Evolutionary conservation across 768 basidiomycete species (phyloP), one percentile per base, ranked within the genome.

Genomic region (Pisolithus albus): DNA sequence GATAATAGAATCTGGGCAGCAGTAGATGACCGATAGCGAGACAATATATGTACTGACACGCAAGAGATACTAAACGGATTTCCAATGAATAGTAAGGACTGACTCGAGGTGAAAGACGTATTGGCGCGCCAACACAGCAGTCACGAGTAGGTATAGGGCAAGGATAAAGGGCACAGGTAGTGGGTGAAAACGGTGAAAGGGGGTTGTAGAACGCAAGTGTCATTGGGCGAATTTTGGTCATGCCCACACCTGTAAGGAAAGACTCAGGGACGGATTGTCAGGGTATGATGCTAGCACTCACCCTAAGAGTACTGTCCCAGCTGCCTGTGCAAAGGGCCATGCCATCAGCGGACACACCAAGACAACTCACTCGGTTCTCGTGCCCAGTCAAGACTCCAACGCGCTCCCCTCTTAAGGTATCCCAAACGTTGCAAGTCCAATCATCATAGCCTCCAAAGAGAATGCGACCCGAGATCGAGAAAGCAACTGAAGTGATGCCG

Each of bases 341-440:
- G 38, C 95, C 95, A 65, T 99, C 95, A 43, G 84, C 82, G 58
- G 87, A 91, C 58, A 98, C 96, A 50, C 95, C 95, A 59, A 99
- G 72, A 75, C 96, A 98, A 64, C 87, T 90, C 59, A 99, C 93
- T 57, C 95, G 77, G 76, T 99, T 99, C 77, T 99, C 95, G 63
- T 99, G 95, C 16, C 96, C 95, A 36, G 93, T 92, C 55, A 99
- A 72, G 48, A 99, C 96, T 52, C 95, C 95, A 38, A 99, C 93
- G 51, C 95, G 88, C 69, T 98, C 95, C 50, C 96, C 96, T 71
- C 95, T 96, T 63, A 99, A 77, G 26, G 94, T 97, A 67, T 99
- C 95, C 95, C 95, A 99, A 47, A 98, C 95, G 66, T 99, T 99
- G 76, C 92, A 94, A 59, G 96, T 98, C 90, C 96, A 98, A 66